A percentile compares a stretch with the other conserved stretches of the same genome.
Evolutionary conservation across 768 basidiomycete species (phyloP).

Genomic region (Albatrellus ellisii): DNA sequence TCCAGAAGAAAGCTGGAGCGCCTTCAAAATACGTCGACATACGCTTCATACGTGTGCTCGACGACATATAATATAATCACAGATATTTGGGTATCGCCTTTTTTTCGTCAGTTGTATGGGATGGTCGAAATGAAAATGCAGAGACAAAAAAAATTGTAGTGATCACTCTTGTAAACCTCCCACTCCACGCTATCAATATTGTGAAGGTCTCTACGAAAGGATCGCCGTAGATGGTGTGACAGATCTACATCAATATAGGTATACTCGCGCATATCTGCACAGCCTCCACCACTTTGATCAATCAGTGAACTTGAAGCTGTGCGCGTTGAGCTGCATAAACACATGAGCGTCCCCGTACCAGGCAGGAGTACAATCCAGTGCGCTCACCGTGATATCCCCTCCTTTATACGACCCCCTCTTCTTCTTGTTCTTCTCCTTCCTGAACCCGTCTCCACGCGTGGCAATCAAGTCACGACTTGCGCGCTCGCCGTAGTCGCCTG

Average conservation of each 20-base stretch:
- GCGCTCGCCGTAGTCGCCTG: constrained; percentile 77
- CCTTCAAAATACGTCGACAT: constrained; percentile 3
- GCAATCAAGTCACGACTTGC: constrained; percentile 84
- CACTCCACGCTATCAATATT: too few species aligned
- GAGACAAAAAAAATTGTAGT: too few species aligned
- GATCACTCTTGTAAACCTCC: too few species aligned
- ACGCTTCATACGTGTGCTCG: constrained; percentile 12
- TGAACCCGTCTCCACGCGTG: constrained; percentile 88
- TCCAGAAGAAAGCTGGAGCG: not conserved
- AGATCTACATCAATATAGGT: too few species aligned
- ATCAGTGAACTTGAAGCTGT: constrained; percentile 79
- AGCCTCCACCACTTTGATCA: too few species aligned
- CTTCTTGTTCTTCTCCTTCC: constrained; percentile 99
- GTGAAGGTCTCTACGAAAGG: too few species aligned
- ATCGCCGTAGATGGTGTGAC: not conserved
- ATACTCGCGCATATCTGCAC: too few species aligned
- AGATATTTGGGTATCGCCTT: too few species aligned
- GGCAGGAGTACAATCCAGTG: not conserved
- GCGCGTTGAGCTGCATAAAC: constrained; percentile 49
- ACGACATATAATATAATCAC: constrained; percentile 6
- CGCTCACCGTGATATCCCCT: constrained; percentile 79
- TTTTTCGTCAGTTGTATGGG: not conserved
- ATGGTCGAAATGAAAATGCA: not conserved
- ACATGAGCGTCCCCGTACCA: not conserved
- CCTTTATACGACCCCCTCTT: constrained; percentile 91